Evolutionary conservation across 331 rosid genomes (phyloP).

Genomic region (Acacia pycnantha): DNA sequence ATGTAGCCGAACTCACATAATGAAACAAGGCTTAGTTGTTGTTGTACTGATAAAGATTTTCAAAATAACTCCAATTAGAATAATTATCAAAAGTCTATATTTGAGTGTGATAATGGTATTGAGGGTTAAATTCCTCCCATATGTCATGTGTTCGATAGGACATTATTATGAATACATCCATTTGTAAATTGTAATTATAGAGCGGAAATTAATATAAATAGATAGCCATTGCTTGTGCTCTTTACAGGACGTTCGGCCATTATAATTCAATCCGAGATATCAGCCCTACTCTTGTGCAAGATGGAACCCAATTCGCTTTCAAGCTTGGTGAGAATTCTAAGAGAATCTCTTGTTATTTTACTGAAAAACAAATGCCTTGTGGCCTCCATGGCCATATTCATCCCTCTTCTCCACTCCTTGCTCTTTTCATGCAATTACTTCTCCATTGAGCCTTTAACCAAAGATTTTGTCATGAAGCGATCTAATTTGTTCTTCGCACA

Average conservation of each 20-base stretch:
- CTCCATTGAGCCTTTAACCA: not conserved
- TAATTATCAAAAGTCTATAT: no score
- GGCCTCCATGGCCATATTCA: slow-evolving; percentile 16
- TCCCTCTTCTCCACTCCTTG: not conserved
- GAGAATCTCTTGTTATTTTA: slow-evolving; percentile 14
- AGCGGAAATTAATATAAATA: no score
- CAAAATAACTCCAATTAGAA: no score
- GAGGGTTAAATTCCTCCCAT: no score
- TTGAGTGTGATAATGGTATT: no score
- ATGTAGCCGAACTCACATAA: no score
- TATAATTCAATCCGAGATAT: no score
- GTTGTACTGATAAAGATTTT: no score
- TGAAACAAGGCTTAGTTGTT: no score
- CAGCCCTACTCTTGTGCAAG: not conserved
- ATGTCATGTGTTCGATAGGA: no score
- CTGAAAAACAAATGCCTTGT: slow-evolving; percentile 20
- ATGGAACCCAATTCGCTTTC: slow-evolving; percentile 1
- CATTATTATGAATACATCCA: no score
- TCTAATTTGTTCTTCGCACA: not conserved
- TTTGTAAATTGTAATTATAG: no score
- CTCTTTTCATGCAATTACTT: not conserved
- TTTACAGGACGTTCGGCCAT: not conserved
- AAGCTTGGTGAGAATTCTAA: not conserved
- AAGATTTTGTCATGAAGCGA: not conserved
- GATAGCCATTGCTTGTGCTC: not conserved